Conservation (phyloP, 352 stramenopile species). For the Pythium dissimile region DNA sequence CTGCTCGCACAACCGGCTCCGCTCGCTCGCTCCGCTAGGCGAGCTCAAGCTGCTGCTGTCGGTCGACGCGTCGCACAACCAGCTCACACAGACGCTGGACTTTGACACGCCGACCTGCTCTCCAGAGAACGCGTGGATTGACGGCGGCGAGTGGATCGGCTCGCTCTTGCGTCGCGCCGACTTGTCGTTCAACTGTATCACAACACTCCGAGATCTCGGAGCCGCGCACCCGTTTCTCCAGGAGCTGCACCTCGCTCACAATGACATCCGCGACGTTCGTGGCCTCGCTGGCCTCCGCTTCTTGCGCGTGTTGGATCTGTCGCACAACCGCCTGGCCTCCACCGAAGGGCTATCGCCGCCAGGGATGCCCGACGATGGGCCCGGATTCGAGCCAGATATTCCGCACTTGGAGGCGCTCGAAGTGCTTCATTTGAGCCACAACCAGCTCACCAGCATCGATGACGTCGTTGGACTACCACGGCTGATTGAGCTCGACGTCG, state of each 20-base stretch:
- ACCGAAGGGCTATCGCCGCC: slow-evolving; percentile 33
- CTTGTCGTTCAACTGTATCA: slow-evolving; percentile 51
- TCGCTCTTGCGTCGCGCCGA: slow-evolving; percentile 56
- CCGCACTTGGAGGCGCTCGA: slow-evolving; percentile 42
- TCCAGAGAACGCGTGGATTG: slow-evolving; percentile 46
- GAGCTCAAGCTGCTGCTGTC: slow-evolving; percentile 52
- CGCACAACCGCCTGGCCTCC: slow-evolving; percentile 53
- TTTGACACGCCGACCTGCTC: slow-evolving; percentile 62
- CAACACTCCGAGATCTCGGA: slow-evolving; percentile 45
- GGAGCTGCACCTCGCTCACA: slow-evolving; percentile 60
- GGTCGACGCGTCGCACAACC: slow-evolving; percentile 54
- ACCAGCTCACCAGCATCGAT: slow-evolving; percentile 48
- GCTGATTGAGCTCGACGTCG: slow-evolving; percentile 46
- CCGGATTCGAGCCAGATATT: background rate
- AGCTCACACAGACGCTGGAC: slow-evolving; percentile 56
- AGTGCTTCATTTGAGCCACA: slow-evolving; percentile 48
- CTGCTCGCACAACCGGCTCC: slow-evolving; percentile 49
- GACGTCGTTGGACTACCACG: slow-evolving; percentile 42
- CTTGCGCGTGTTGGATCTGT: slow-evolving; percentile 64
- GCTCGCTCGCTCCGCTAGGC: slow-evolving; percentile 38
- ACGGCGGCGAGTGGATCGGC: slow-evolving; percentile 53
- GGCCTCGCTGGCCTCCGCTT: slow-evolving; percentile 54
- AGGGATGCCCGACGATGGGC: background rate
- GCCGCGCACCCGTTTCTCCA: slow-evolving; percentile 55
- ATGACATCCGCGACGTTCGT: slow-evolving; percentile 46